Conservation (phyloP, 2,329 filamentous ascomycete genomes). For the Colletotrichum eremochloae region DNA sequence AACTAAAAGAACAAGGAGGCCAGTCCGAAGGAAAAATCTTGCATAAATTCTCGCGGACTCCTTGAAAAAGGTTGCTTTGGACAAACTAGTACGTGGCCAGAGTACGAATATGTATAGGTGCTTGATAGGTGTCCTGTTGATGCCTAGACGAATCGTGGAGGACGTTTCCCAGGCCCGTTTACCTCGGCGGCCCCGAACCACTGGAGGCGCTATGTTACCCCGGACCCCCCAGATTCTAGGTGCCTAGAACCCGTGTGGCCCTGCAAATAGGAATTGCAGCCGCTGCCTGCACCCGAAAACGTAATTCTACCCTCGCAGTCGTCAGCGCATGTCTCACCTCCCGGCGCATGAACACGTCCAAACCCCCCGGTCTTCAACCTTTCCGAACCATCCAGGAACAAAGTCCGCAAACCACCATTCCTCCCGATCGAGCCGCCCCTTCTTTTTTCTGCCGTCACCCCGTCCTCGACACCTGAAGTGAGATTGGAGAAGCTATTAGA, state of each 20-base stretch:
- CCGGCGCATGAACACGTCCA: slow-evolving; percentile 36
- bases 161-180: not conserved
- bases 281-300: slow-evolving; percentile 19
- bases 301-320: slow-evolving; percentile 24
- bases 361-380: slow-evolving; percentile 30
- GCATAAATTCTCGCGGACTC: not conserved
- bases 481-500: not conserved
- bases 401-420: slow-evolving; percentile 9
- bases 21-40: not conserved
- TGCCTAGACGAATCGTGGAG: not conserved
- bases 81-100: not conserved
- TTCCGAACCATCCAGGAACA: slow-evolving; percentile 22
- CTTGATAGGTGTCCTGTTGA: not conserved
- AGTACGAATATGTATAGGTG: not conserved
- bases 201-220: slow-evolving; percentile 24
- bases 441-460: not conserved
- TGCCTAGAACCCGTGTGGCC: not conserved
- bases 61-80: not conserved
- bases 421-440: not conserved
- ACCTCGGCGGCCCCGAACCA: slow-evolving; percentile 10
- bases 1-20: not conserved
- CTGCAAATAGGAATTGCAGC: slow-evolving; percentile 21
- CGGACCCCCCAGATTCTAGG: slow-evolving; percentile 10
- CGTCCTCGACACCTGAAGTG: not conserved
- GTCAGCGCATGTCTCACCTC: slow-evolving; percentile 35